Base-by-base conservation (phyloP, 306 rosid genomes). In the Medicago arabica region DNA sequence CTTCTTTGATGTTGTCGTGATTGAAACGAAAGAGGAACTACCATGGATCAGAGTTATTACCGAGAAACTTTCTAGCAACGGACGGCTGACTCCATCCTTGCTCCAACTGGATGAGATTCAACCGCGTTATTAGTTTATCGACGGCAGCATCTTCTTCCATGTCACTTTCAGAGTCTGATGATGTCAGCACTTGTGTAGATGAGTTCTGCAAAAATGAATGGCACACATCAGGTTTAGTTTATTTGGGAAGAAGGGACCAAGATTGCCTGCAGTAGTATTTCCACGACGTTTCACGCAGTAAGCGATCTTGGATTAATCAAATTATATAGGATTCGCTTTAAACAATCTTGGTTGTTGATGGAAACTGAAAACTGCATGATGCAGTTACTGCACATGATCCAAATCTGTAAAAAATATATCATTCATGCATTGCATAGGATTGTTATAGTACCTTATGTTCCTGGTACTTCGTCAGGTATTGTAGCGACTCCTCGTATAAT, bases 21-120 rank as follows among this genome's bases (percentile, higher is more conserved):
- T 60, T 31, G 54, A 53, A 38, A 41, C 44, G 53, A 74, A 78
- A 38, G 69, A 40, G 38, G 54, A 60, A 74, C 79, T 86, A 92
- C 96, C 98, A 92, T 50, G 97, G 92, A 84, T 95, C 93, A 9
- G 91, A 87, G 87, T 86, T 89, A 21, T 86, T 90, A 67, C 85
- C 82, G 3, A 92, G 88, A 71, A 85, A 90, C 51, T 89, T 92
- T 79, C 89, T 80, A 51, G 75, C 68, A 64, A 40, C 73, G 1
- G 96, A 50, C 7, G 91, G 81, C 57, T 19, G 78, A 77, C 85
- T 89, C 98, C 96, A 92, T 19, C 97, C 97, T 76, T 90, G 89
- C 79, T 95, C 97, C 86, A 85, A 83, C 82, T 80, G 51, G 69
- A 94, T 76, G 70, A 92, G 93, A 60, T 81, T 84, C 78, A 90